Evolutionary conservation across 1,284 basidiomycete genomes (phyloP).

Genomic region (Melanopsichium pennsylvanicum): DNA sequence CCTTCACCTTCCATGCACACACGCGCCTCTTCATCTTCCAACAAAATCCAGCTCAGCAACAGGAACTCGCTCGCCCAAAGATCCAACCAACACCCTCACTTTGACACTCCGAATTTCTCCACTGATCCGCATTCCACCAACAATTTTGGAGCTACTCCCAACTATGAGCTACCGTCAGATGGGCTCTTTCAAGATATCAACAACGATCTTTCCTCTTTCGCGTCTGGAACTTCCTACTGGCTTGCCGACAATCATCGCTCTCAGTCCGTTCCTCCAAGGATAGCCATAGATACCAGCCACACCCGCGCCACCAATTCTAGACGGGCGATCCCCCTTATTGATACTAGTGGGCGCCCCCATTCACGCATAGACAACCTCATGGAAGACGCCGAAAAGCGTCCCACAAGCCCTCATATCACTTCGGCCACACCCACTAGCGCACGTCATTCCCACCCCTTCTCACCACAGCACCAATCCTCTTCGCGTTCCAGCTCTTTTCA

Average conservation of each 20-base stretch:
- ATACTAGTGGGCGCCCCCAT: slow-evolving; percentile 27
- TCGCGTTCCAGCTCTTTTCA: slow-evolving; percentile 27
- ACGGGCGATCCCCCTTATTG: slow-evolving; percentile 27
- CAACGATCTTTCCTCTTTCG: slow-evolving; percentile 7
- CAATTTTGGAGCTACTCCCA: slow-evolving; percentile 37
- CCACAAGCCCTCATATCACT: slow-evolving; percentile 53
- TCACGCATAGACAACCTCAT: slow-evolving; percentile 31
- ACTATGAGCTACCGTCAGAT: slow-evolving; percentile 44
- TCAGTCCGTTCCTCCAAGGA: slow-evolving; percentile 38
- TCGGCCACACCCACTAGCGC: slow-evolving; percentile 46
- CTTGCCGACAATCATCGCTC: slow-evolving; percentile 21
- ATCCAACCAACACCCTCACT: slow-evolving; percentile 22
- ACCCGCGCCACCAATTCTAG: slow-evolving; percentile 8
- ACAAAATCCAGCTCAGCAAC: slow-evolving; percentile 4
- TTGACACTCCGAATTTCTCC: slow-evolving; percentile 13
- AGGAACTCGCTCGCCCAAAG: slow-evolving; percentile 27
- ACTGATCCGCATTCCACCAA: slow-evolving; percentile 4
- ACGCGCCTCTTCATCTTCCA: slow-evolving; percentile 6
- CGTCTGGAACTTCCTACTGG: slow-evolving; percentile 21
- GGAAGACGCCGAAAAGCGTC: slow-evolving; percentile 41
- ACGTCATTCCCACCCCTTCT: slow-evolving; percentile 24
- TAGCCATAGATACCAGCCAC: slow-evolving; percentile 18
- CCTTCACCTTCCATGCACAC: slow-evolving; percentile 29
- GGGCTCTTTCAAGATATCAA: slow-evolving; percentile 17
- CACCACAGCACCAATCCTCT: slow-evolving; percentile 5